Evolutionary conservation across 257 asterid species (phyloP).

Genomic region (Solanum medicagineum): DNA sequence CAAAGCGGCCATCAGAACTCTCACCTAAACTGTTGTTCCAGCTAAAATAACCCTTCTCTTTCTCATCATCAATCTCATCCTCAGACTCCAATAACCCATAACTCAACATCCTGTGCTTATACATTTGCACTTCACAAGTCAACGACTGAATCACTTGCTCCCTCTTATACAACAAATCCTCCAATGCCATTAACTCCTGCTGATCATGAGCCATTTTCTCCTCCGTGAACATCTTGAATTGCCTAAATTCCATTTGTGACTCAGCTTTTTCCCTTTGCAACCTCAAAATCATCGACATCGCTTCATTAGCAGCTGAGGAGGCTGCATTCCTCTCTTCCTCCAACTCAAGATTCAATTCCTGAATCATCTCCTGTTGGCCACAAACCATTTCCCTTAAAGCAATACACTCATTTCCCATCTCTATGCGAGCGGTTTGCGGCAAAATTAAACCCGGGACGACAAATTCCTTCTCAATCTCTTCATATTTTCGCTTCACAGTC

Average conservation of each 20-base stretch:
- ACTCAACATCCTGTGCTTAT: conserved; percentile 83
- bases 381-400: conserved; percentile 72
- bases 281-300: conserved; percentile 94
- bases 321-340: conserved; percentile 97
- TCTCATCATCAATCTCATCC: conserved; percentile 49
- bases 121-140: conserved; percentile 61
- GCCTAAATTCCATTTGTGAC: conserved; percentile 86
- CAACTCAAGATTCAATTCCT: conserved; percentile 60
- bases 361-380: conserved; percentile 63
- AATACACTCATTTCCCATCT: conserved; percentile 62
- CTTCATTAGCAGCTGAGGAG: conserved; percentile 90
- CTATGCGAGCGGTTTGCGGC: conserved; percentile 66
- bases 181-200: conserved; percentile 56
- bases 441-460: conserved; percentile 28
- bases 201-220: conserved; percentile 94
- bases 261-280: conserved; percentile 91
- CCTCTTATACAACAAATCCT: conserved; percentile 84
- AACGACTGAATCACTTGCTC: conserved; percentile 70
- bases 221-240: conserved; percentile 77
- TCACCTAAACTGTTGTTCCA: conserved; percentile 32
- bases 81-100: conserved; percentile 68
- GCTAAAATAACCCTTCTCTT: conserved; percentile 12
- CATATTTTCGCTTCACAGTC: conserved; percentile 57
- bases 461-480: conserved; percentile 26
- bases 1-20: conserved; percentile 30